A percentile compares a stretch with the other conserved stretches of the same genome.
phyloP scores from a whole-genome alignment of 495 filamentous ascomycete genomes.

The Aspergillus funiculosus region DNA sequence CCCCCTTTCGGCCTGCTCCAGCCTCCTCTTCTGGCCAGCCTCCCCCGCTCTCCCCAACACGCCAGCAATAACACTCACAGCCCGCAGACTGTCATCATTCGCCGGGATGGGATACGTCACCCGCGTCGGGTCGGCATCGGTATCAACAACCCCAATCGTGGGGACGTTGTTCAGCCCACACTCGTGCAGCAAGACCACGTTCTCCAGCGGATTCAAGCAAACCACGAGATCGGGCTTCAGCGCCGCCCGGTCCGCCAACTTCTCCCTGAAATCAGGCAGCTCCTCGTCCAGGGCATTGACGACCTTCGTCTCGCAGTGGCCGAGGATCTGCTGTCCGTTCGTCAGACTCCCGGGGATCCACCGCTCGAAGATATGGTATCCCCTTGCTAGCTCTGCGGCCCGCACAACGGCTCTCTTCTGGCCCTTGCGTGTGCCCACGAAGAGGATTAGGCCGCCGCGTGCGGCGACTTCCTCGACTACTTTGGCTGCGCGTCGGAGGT shows the following conservation, averaged over 20 bases:
- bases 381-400: conserved; percentile 69
- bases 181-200: conserved; percentile 83
- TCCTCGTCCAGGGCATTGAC: conserved; percentile 65
- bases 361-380: conserved; percentile 85
- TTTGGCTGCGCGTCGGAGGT: conserved; percentile 83
- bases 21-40: conserved; percentile 61
- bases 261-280: conserved; percentile 56
- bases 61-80: conserved; percentile 73
- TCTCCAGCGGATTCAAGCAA: conserved; percentile 87
- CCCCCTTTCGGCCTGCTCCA: conserved; percentile 55
- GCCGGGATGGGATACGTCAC: conserved; percentile 96
- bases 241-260: conserved; percentile 53
- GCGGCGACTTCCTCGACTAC: conserved; percentile 83
- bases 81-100: conserved; percentile 91
- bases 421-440: conserved; percentile 78
- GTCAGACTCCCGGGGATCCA: conserved; percentile 93
- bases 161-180: conserved; percentile 83
- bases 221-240: conserved; percentile 88
- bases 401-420: conserved; percentile 73
- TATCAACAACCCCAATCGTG: conserved; percentile 92
- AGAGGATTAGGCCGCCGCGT: conserved; percentile 78
- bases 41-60: conserved; percentile 80
- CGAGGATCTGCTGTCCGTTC: conserved; percentile 83
- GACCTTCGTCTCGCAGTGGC: conserved; percentile 56
- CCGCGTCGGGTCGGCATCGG: conserved; percentile 84